These are phyloP conservation scores for Backusella luteola DNA, from an alignment of 192 early-diverging fungal species.

Conservation along the genomic window DNA sequence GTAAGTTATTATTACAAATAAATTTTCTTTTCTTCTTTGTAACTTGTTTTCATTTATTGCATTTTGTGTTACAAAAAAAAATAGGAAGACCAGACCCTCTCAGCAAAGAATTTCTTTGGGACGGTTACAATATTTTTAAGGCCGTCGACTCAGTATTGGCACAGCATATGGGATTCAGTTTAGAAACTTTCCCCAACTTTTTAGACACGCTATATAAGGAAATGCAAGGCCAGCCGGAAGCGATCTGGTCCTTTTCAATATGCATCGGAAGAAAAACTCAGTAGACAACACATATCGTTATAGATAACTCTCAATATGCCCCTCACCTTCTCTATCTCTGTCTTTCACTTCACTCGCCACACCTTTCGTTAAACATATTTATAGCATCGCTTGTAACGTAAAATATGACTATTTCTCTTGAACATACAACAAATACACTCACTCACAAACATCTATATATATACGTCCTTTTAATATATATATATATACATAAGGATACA, in stretches of 20 bases:
- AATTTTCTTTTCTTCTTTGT: not conserved
- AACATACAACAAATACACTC: not conserved
- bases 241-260: constrained; percentile 16
- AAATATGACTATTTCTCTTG: not conserved
- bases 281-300: not conserved
- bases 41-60: not conserved
- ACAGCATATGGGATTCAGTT: not conserved
- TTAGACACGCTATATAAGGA: constrained; percentile 4
- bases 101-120: constrained; percentile 22
- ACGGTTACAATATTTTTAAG: constrained; percentile 12
- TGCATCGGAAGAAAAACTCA: constrained; percentile 3
- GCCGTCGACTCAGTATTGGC: constrained; percentile 2
- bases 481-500: not conserved
- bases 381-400: too few relatives aligned
- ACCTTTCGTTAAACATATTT: not conserved
- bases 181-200: constrained; percentile 3
- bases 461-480: not conserved
- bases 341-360: not conserved
- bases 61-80: not conserved
- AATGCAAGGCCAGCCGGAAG: constrained; percentile 9
- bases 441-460: not conserved
- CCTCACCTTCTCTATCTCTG: not conserved
- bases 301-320: not conserved
- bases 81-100: constrained; percentile 3
- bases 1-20: constrained; percentile 11